These are phyloP conservation scores for Colletotrichum trifolii DNA, from an alignment of 2,329 filamentous ascomycete species.

Conservation along the genomic window DNA sequence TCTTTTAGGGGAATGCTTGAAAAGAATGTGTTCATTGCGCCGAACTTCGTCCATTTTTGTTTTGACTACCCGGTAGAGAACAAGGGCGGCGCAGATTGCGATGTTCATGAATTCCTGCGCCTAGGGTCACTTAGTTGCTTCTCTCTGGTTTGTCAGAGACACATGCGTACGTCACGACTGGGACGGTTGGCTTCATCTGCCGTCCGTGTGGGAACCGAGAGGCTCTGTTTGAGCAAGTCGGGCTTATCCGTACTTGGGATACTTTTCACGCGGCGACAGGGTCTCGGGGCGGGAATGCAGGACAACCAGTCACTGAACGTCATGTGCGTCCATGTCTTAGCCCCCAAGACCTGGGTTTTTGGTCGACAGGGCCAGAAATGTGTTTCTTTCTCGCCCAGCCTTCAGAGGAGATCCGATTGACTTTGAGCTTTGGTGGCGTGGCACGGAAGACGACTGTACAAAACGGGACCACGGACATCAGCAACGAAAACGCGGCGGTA, in stretches of 20 bases:
- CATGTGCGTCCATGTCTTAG: constrained; percentile 31
- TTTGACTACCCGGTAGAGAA: constrained; percentile 8
- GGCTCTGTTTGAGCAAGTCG: constrained; percentile 3
- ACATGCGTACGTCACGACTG: constrained; percentile 7
- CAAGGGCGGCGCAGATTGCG: constrained; percentile 20
- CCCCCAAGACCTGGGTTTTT: constrained; percentile 18
- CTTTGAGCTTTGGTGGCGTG: constrained; percentile 11
- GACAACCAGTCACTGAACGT: constrained; percentile 9
- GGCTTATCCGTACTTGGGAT: constrained; percentile 8
- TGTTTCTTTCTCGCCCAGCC: background rate
- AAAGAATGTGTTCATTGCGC: constrained; percentile 10
- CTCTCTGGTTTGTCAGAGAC: constrained; percentile 16
- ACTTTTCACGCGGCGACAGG: constrained; percentile 19
- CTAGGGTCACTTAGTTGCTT: constrained; percentile 11
- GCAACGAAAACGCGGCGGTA: constrained; percentile 13
- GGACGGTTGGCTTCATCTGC: background rate
- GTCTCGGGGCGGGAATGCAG: constrained; percentile 5
- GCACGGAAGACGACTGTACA: constrained; percentile 12
- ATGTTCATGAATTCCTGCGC: constrained; percentile 24
- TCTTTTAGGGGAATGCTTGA: background rate
- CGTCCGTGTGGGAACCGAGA: background rate
- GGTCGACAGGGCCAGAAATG: constrained; percentile 19
- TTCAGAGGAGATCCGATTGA: background rate
- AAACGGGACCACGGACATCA: constrained; percentile 21
- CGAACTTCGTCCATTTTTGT: constrained; percentile 12